phyloP scores from a whole-genome alignment of 2,329 filamentous ascomycete species.

The Stenocarpella maydis region DNA sequence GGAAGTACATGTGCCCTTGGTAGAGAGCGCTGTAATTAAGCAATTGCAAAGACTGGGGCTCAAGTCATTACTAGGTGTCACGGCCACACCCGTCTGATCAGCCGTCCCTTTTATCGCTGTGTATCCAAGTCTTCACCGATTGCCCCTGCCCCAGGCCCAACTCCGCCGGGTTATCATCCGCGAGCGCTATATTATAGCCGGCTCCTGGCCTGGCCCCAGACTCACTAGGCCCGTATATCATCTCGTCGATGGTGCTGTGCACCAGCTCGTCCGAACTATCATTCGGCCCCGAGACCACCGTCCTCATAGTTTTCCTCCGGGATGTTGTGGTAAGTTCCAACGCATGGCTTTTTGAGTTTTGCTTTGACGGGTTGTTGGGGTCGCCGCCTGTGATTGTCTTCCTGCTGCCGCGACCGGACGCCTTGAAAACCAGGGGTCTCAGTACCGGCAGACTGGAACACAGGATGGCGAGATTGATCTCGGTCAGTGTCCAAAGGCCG shows the following conservation, averaged over 20 bases:
- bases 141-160: background rate
- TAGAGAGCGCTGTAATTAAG: background rate
- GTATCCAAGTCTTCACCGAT: background rate
- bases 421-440: constrained; percentile 39
- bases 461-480: constrained; percentile 44
- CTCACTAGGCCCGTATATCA: background rate
- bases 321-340: background rate
- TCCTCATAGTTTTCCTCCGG: background rate
- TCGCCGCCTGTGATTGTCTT: constrained; percentile 6
- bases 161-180: constrained; percentile 3
- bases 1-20: background rate
- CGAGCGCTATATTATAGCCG: background rate
- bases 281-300: background rate
- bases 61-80: background rate
- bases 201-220: background rate
- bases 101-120: constrained; percentile 4
- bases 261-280: constrained; percentile 16
- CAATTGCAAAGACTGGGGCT: background rate
- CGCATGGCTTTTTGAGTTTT: background rate
- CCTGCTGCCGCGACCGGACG: background rate
- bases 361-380: background rate
- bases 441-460: constrained; percentile 43
- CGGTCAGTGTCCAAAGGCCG: constrained; percentile 45
- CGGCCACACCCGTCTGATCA: background rate
- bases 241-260: constrained; percentile 2